Evolutionary conservation across 2,329 filamentous ascomycete species (phyloP).

Genomic region (Colletotrichum neosansevieriae): DNA sequence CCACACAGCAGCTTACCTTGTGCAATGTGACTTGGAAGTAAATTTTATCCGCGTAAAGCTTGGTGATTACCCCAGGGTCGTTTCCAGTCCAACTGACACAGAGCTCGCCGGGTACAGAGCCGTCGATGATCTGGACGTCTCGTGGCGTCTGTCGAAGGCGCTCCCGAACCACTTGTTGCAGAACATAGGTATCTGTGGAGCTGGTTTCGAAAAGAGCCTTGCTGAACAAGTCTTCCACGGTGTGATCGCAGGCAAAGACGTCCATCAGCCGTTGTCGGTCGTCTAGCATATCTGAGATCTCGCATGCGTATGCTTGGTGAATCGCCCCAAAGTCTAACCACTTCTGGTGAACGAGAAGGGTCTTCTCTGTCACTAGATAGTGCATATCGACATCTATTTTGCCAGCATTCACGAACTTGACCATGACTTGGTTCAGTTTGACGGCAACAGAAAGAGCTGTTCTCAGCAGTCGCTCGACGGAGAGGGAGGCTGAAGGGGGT

Average conservation of each 20-base stretch:
- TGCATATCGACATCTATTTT: background rate
- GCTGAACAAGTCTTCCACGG: background rate
- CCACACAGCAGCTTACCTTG: background rate
- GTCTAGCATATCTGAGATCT: background rate
- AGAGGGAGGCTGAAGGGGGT: background rate
- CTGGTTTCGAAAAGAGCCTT: background rate
- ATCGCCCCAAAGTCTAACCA: background rate
- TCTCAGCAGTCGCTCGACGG: background rate
- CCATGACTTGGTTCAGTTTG: rapidly evolving
- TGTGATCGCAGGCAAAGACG: background rate
- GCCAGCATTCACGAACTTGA: background rate
- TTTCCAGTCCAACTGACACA: background rate
- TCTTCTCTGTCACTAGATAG: too few species aligned
- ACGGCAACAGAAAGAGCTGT: background rate
- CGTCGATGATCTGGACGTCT: background rate
- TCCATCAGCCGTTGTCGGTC: background rate
- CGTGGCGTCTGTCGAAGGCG: background rate
- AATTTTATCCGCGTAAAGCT: background rate
- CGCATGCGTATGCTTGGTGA: background rate
- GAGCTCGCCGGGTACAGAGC: background rate
- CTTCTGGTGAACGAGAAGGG: background rate
- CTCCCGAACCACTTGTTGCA: background rate
- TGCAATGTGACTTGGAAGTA: background rate
- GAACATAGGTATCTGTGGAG: too few species aligned
- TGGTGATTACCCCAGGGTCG: background rate